These are phyloP conservation scores for Colletotrichum paranaense DNA, from an alignment of 2,329 filamentous ascomycete genomes.

Conservation along the genomic window DNA sequence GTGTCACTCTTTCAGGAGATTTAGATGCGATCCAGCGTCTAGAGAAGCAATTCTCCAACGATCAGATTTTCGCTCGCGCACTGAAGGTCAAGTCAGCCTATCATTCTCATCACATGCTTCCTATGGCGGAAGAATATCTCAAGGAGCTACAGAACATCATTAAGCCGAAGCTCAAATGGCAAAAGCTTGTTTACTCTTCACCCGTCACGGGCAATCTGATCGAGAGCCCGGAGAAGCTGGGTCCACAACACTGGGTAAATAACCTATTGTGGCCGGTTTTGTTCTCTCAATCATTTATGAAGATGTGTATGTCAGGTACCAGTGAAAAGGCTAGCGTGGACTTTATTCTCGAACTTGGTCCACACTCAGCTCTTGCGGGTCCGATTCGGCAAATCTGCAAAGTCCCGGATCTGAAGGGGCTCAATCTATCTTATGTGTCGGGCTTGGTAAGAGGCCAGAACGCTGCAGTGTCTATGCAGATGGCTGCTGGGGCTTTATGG, in stretches of 20 bases:
- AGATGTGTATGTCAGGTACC: not conserved
- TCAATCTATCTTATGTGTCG: conserved; percentile 1
- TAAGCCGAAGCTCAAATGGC: conserved; percentile 39
- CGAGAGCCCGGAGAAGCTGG: conserved; percentile 21
- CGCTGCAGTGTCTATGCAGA: conserved; percentile 8
- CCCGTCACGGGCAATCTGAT: conserved; percentile 38
- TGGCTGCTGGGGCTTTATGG: conserved; percentile 4
- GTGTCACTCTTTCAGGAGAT: conserved; percentile 46
- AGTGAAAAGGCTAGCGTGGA: conserved; percentile 36
- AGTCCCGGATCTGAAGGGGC: conserved; percentile 15
- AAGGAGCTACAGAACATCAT: not conserved
- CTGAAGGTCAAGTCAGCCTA: conserved; percentile 34
- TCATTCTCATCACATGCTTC: conserved; percentile 51
- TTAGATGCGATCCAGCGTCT: conserved; percentile 39
- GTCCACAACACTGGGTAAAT: conserved; percentile 22
- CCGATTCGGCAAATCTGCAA: conserved; percentile 62
- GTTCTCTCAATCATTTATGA: conserved; percentile 18
- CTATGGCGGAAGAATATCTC: conserved; percentile 47
- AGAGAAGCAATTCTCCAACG: conserved; percentile 15
- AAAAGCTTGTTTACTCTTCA: conserved; percentile 38
- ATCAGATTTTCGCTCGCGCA: conserved; percentile 37
- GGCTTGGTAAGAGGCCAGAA: conserved; percentile 1
- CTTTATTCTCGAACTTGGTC: conserved; percentile 60
- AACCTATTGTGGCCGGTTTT: conserved; percentile 10
- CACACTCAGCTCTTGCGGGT: conserved; percentile 60